Base-by-base conservation (phyloP, 164 flowering plant species). In the Chimonanthus praecox region DNA sequence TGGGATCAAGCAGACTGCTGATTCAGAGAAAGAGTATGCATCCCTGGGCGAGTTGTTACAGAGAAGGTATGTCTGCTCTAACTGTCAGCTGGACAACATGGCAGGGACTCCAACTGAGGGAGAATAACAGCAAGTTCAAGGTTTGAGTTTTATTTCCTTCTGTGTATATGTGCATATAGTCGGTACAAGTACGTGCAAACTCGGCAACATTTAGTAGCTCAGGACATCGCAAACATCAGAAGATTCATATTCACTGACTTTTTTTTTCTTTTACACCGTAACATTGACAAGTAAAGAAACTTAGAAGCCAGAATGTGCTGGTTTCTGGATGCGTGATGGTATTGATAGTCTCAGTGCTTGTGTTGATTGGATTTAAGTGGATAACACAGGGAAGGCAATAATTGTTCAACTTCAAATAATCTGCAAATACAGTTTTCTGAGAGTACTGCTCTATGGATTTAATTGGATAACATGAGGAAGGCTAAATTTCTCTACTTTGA, bases 1-100 rank as follows among this genome's bases (percentile, higher is more conserved):
- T 58, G 49, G 66, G 69, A 79, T 80, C 82, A 90, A 74, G 91
- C 91, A 80, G 92, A 85, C 84, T 72, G 80, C 89, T 70, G 87
- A 85, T 70, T 49, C 81, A 75, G 97, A 92, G 78, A 75, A 74
- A 67, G 51, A 54, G 3, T 84, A 80, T 76, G 80, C 86, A 64
- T 74, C 81, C 54, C 79, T 83, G 46, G 83, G 89, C 33, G 87
- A 85, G 71, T 85, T 89, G 83, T 76, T 92, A 78, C 88, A 85
- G 81, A 87, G 71, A 75, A 85, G 77, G 58, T 88, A 83, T 64
- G n/a, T 71, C 46, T 92, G 97, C 73, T 89, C 94, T 47, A 73
- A 68, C 72, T 89, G 95, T 78, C 83, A 84, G 64, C 46, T 58
- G 11, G 88, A 88, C 74, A 90, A 92, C 77, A 79, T 82, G 18